Base-by-base conservation (phyloP, 371 early-diverging fungal genomes). In the Polyrhizophydium stewartii region DNA sequence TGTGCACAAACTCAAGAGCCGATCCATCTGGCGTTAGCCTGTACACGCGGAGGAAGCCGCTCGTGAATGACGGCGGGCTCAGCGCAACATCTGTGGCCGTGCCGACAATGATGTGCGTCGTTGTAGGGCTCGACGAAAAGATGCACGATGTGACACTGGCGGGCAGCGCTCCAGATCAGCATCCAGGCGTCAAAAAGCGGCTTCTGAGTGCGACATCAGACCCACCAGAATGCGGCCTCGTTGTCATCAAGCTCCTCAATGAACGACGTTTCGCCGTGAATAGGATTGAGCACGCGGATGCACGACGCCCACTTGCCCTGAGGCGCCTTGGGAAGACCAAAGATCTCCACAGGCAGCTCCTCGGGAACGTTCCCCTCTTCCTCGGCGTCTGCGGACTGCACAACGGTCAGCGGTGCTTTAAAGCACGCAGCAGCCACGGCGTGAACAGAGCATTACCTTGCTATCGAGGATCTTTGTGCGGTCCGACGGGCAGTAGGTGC, bases 271-370 rank as follows among this genome's bases (percentile, higher is more conserved):
- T 87, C 89, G 21, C 90, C 89, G n/a, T 76, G 78, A 53, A 88
- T 77, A 2, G 97, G 94, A 49, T 92, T 89, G 16, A 93, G 45
- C 35, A 98, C 73, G 12, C 95, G 84, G 37, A 98, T 85, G 58
- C 91, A 87, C 51, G 91, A 89, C 0, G 93, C 92, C 94, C 97
- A 96, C 66, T 84, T 84, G 32, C 94, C 93, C 5, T 81, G 59
- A 12, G 64, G 70, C 1, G 86, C 82, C 41, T 87, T 78, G 0
- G 89, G 84, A 49, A 87, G 79, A 1, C 94, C 94, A 77, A 93
- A 94, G 56, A 86, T 82, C 16, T 76, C 80, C 0, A 82, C 76
- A 21, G 88, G 82, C 37, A 89, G 72, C 62, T 73, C 79, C 45
- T 75, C 72, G 12, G 66, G 62, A 25, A 62, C 45, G 59, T 77